These are phyloP conservation scores for Orbilia quercus DNA, from an alignment of 2,329 filamentous ascomycete species.

Conservation along the genomic window DNA sequence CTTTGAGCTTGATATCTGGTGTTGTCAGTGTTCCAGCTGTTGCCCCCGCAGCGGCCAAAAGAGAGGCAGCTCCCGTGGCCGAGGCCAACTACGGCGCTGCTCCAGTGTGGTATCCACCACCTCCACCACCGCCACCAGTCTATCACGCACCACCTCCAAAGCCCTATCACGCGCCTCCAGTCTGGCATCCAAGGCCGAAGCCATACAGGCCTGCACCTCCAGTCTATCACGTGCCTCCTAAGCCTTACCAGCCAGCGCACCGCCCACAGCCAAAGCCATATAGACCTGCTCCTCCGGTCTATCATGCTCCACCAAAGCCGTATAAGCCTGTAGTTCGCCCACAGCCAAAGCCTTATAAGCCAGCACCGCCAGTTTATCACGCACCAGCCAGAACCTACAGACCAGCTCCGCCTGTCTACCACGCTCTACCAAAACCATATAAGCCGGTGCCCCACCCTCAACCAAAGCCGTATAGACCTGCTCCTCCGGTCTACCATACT, in stretches of 20 bases:
- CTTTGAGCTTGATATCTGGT: constrained; percentile 35
- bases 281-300: background rate
- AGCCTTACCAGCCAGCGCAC: constrained; percentile 16
- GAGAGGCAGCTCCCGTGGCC: constrained; percentile 31
- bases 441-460: background rate
- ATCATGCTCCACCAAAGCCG: constrained; percentile 9
- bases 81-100: constrained; percentile 38
- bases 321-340: constrained; percentile 1
- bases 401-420: constrained; percentile 3
- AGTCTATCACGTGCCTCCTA: constrained; percentile 8
- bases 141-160: constrained; percentile 7
- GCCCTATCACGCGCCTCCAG: background rate
- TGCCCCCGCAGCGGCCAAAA: constrained; percentile 13
- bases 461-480: constrained; percentile 7
- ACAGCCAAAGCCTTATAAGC: background rate
- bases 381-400: constrained; percentile 2
- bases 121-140: constrained; percentile 16
- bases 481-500: constrained; percentile 12
- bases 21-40: constrained; percentile 29
- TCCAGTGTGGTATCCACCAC: constrained; percentile 19
- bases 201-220: constrained; percentile 15
- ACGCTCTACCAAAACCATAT: constrained; percentile 9
- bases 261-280: constrained; percentile 4
- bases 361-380: constrained; percentile 16
- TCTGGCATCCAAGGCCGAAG: constrained; percentile 5